Base-by-base conservation (phyloP, 163 green algal species). In the Trebouxia gelatinosa region DNA sequence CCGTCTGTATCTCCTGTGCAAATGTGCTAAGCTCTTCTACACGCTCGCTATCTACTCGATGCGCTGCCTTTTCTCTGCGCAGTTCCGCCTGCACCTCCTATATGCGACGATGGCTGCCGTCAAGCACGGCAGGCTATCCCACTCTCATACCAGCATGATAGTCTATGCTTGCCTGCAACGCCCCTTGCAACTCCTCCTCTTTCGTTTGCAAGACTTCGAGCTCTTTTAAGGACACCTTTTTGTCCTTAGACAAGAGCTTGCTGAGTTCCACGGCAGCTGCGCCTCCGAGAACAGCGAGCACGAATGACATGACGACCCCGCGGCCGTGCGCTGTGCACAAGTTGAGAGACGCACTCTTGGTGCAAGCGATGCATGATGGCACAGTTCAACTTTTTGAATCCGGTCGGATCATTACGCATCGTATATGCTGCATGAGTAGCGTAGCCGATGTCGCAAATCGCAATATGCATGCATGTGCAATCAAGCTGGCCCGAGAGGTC, bases 181-280 rank as follows among this genome's bases (percentile, higher is more conserved):
- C 40, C 31, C 32, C 23, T 29, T 29, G n/a, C 68, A 76, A 31
- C 40, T 76, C 40, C 26, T 75, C 7, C 28, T 76, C 40, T 29
- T 61, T 59, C 29, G 39, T 38, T 51, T 51, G 35, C 26, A 76
- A 43, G 29, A 16, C 48, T 37, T 58, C 39, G 19, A 62, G 5
- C 19, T 76, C 68, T 21, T 76, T 61, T n/a, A 31, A 43, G 3
- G 64, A 76, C 28, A 59, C 19, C 19, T 61, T 37, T 28, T 76
- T 76, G 13, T 76, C 68, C 34, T 59, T 61, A 39, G 61, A 43
- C 5, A 76, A 31, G 40, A 59, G 43, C 68, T 76, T 76, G 40
- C 43, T 61, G 29, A 76, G 43, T 29, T 76, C 68, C 6, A 76
- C 68, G 6, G 43, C 68, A 43, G 68, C 68, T 29, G 68, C 68